Base-by-base conservation (phyloP, 352 stramenopile species). In the Phytophthora chlamydospora region DNA sequence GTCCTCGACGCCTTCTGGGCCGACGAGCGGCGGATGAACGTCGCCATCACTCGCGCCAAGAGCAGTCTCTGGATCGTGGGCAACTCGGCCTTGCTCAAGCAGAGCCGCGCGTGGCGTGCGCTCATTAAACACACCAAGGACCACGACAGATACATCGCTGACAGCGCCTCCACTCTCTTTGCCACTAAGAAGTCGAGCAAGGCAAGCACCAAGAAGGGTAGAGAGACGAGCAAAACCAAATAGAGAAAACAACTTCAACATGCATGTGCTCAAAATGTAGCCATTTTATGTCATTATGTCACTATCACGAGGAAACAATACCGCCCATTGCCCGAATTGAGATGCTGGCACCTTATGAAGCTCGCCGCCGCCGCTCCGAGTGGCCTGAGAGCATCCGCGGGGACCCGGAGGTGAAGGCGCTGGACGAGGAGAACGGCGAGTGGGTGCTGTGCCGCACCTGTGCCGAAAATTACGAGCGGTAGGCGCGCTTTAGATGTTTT, bases 1-100 rank as follows among this genome's bases (percentile, higher is more conserved):
- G 54, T 63, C 4, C 58, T 73, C 2, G 79, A 90, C 27, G 78
- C 80, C 4, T 99, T 99, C 71, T 91, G 99, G 57, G 82, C 86
- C n/a, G 97, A 99, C 63, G 85, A 98, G 62, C 88, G 98, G 8
- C 91, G 98, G n/a, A 94, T 99, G 71, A 99, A 99, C 79, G 98
- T 99, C 43, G 98, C 98, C 16, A 93, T 99, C 39, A 99, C 97
- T 42, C 78, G 98, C 33, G 97, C 97, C 2, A 98, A 98, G 73
- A 88, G 96, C 49, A 98, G 98, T 70, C 75, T 98, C 13, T 94
- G 84, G 85, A 88, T 94, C 45, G 80, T 94, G 19, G 85, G 85
- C 45, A 92, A 90, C 75, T 89, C 85, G 31, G 68, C 61, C 29
- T 35, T 94, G 50, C 69, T 94, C 36, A 70, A 78, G 52, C 83